Evolutionary conservation across 2,329 filamentous ascomycete species (phyloP), one percentile per base, ranked within the genome.

Genomic region (Colletotrichum cordylinicola): DNA sequence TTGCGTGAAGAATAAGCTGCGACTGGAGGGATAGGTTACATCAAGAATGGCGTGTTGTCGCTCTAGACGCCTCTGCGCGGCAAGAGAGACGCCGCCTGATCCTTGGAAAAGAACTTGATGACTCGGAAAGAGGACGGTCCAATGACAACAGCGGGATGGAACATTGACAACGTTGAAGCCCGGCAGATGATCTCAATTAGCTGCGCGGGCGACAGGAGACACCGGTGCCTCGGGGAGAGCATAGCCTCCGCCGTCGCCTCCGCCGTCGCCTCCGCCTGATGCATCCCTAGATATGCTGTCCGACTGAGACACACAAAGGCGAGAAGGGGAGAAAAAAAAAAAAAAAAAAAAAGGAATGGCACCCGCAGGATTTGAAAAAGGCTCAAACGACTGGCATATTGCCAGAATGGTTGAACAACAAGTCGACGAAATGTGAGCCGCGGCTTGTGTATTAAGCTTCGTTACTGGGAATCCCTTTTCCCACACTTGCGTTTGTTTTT

Each of bases 291-390:
- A 33, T 27, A 39, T 72, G 48, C 61, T 18, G 48, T 39, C 29
- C 31, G 37, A 67, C 61, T 65, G 64, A 74, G 74, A 74, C 74
- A 75, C 39, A 72, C 24, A 56, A 67, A 48, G n/a, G 7, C 39
- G 43, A 33, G 29, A 21, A 21, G 31, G 29, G 29, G 48, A 12
- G 33, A 48, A 64, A 29, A 69, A 69, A n/a, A 74, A 69, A 74
- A 48, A 43, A 18, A 43, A 43, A 29, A 29, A 6, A 29, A 29
- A n/a, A n/a, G n/a, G 24, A 5, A 5, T 27, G 24, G 6, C 24
- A 27, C 6, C 24, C 24, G 24, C 24, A 27, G 24, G 24, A 27
- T 27, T 27, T 27, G 24, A 31, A 8, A 31, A 31, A 31, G 29
- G 29, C 29, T 31, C 29, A 8, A 43, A 33, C 6, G 52, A 55